Evolutionary conservation across 2,329 filamentous ascomycete species (phyloP).

Genomic region (Fusarium globosum): DNA sequence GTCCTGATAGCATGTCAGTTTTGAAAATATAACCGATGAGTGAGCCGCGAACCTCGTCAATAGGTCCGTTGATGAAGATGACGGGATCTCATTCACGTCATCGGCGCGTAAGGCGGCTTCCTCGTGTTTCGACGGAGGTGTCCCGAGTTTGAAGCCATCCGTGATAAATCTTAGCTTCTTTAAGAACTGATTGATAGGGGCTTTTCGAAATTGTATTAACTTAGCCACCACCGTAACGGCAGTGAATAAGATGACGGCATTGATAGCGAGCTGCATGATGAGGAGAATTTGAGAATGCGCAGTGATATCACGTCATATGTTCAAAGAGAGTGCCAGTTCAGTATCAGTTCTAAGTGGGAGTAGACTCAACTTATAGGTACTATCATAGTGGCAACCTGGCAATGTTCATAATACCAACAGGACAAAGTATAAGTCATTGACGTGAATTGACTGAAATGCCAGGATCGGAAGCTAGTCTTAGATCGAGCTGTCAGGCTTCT

Average conservation of each 20-base stretch:
- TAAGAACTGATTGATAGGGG: not conserved
- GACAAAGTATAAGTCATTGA: not conserved
- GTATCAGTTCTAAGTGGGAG: accelerated
- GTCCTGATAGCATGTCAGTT: not conserved
- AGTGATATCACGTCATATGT: too few relatives aligned
- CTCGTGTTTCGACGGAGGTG: not conserved
- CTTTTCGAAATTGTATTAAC: not conserved
- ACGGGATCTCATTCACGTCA: accelerated
- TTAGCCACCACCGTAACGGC: accelerated
- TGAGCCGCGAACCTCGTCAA: not conserved
- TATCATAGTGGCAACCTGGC: accelerated
- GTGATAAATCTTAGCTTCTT: not conserved
- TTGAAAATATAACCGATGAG: accelerated
- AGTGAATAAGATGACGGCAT: not conserved
- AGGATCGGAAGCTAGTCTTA: not conserved
- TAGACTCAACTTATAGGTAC: not conserved
- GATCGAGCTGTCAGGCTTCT: not conserved
- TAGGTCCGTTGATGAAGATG: accelerated
- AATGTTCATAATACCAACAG: accelerated
- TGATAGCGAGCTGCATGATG: not conserved
- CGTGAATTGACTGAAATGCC: not conserved
- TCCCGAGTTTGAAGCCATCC: not conserved
- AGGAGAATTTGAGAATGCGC: accelerated
- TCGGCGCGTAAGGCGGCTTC: accelerated
- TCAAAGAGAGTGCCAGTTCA: not conserved